A percentile compares a stretch with the other conserved stretches of the same genome.
These are phyloP conservation scores for Aureobasidium sp. DNA, from an alignment of 2,329 filamentous ascomycete genomes.

Conservation along the genomic window DNA sequence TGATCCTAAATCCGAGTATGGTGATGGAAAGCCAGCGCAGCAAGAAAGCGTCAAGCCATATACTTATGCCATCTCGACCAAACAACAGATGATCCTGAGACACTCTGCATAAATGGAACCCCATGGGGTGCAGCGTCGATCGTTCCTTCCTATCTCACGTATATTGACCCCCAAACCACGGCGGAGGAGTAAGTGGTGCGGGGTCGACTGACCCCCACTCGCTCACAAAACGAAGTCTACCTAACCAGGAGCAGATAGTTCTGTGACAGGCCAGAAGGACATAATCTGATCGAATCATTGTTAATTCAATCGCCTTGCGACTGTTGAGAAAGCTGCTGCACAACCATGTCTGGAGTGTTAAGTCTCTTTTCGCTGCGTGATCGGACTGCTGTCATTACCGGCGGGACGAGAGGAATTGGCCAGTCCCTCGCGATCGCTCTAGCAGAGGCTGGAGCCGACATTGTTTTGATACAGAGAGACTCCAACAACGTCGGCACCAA, in stretches of 20 bases:
- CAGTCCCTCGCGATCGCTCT: constrained; percentile 38
- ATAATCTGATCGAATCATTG: neutral
- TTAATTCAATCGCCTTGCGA: neutral
- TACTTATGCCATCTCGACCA: neutral
- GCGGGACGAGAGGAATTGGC: constrained; percentile 39
- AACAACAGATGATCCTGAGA: neutral
- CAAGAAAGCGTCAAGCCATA: neutral
- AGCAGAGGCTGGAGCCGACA: constrained; percentile 38
- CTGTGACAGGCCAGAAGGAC: neutral
- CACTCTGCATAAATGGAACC: neutral
- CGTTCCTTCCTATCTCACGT: neutral
- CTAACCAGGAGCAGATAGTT: neutral
- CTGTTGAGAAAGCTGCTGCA: neutral
- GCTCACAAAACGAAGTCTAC: neutral
- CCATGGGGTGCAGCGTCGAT: neutral
- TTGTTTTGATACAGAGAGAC: constrained; percentile 41
- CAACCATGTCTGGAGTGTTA: constrained; percentile 29
- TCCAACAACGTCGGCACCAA: constrained; percentile 51
- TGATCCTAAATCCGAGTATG: neutral
- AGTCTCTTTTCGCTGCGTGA: constrained; percentile 38
- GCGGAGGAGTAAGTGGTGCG: neutral
- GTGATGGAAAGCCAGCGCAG: neutral
- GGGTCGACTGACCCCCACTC: neutral
- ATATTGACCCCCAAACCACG: neutral
- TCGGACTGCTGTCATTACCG: constrained; percentile 37